phyloP scores from a whole-genome alignment of 805 yeast species.

The Suhomyces xylopsoci region DNA sequence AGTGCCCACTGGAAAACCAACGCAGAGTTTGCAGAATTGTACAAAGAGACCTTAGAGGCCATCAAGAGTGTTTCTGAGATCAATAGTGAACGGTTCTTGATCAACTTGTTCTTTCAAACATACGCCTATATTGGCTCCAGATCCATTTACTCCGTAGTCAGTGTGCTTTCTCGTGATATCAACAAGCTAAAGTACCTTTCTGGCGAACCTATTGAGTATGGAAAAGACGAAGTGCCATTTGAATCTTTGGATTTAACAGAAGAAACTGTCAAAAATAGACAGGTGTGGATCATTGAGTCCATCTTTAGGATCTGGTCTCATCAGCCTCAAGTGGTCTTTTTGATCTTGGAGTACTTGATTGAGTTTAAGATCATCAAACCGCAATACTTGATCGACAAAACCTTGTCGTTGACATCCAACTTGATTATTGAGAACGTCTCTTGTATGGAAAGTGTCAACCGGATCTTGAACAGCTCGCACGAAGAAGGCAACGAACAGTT shows the following conservation, averaged over 20 bases:
- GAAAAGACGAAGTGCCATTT: conserved; percentile 32
- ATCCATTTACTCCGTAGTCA: conserved; percentile 59
- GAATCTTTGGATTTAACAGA: conserved; percentile 22
- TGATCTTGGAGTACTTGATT: conserved; percentile 41
- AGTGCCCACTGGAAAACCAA: conserved; percentile 40
- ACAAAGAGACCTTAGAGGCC: conserved; percentile 27
- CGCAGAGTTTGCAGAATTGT: conserved; percentile 32
- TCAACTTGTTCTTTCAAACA: conserved; percentile 64
- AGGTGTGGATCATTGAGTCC: conserved; percentile 36
- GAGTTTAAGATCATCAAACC: conserved; percentile 36
- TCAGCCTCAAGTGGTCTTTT: conserved; percentile 44
- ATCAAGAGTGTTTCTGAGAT: conserved; percentile 14
- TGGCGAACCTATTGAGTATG: conserved; percentile 30
- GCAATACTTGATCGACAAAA: conserved; percentile 24
- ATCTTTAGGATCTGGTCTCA: conserved; percentile 43
- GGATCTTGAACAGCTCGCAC: conserved; percentile 24
- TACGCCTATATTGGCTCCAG: conserved; percentile 83
- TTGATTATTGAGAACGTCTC: conserved; percentile 40
- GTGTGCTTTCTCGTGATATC: conserved; percentile 38
- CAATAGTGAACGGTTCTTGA: conserved; percentile 36
- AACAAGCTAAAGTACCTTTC: conserved; percentile 37
- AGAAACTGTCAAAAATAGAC: conserved; percentile 26
- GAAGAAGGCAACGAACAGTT: conserved; percentile 10
- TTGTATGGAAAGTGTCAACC: conserved; percentile 41
- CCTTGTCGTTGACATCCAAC: conserved; percentile 25